Evolutionary conservation across 371 early-diverging fungal species (phyloP), one percentile per base, ranked within the genome.

Genomic region (Actinomucor elegans): DNA sequence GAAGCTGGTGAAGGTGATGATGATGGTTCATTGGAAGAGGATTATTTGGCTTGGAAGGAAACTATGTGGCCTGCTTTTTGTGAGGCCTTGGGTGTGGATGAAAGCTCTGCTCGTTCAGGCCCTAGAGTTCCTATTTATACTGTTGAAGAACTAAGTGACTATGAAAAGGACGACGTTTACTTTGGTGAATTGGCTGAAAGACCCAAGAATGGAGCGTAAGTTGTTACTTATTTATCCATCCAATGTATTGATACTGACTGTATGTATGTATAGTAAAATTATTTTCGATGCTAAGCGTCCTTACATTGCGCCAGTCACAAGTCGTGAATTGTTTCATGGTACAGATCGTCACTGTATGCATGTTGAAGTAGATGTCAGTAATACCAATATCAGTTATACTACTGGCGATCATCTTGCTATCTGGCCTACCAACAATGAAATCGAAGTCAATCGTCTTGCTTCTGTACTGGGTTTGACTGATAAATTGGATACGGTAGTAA

Each of bases 391-490:
- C 62, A 73, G 68, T 18, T 97, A 98, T 67, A 84, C 88, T 48
- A 81, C 96, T 5, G 99, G 99, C 47, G 99, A 98, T 67, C 98
- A 98, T 57, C 75, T 96, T 52, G 97, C 94, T 21, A 80, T 98
- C 43, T 96, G 88, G 84, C 92, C 97, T 3, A 79, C 82, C 35
- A 98, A 97, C 71, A 79, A 86, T 24, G 90, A 88, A 21, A 72
- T 67, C 18, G 88, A 92, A 50, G 94, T 96, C 7, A 52, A 67
- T 3, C 74, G 82, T 45, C 67, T 92, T 18, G 87, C 90, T 21
- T 40, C 62, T 7, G 79, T 85, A 4, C 81, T 94, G 24, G 80
- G 81, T 6, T 62, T 95, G 45, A 28, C 62, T 1, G 80, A 83
- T 28, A 83, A 86, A 48, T 77, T 90, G 23, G 91, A 91, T 49